phyloP scores from a whole-genome alignment of 106 monocot species.

The Gastrodia elata region DNA sequence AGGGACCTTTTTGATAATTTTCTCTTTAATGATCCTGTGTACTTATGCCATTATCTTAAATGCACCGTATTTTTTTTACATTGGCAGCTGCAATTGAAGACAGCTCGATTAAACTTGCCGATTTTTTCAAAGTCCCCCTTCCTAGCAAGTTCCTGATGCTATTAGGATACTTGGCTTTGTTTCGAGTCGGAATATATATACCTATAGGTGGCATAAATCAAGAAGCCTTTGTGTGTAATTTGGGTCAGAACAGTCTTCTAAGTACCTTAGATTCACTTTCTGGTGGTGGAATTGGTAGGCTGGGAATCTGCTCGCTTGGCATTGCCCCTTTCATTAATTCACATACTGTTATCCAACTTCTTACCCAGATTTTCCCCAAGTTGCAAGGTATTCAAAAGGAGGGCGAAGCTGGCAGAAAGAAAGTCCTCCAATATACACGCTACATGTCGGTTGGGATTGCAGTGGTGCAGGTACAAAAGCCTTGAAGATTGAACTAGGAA shows the following conservation, averaged over 20 bases:
- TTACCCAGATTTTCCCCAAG: conserved; percentile 90
- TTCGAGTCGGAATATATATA: conserved; percentile 84
- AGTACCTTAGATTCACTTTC: conserved; percentile 98
- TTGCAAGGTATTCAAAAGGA: conserved; percentile 98
- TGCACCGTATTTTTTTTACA: not conserved
- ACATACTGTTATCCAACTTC: conserved; percentile 92
- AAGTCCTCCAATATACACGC: conserved; percentile 92
- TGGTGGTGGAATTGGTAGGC: conserved; percentile 91
- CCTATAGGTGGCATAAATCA: conserved; percentile 93
- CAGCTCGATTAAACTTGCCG: conserved; percentile 87
- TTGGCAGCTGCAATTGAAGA: conserved; percentile 93
- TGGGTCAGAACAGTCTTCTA: conserved; percentile 81
- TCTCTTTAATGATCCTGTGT: no score
- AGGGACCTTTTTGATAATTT: no score
- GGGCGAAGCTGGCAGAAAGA: conserved; percentile 98
- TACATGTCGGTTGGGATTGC: conserved; percentile 98
- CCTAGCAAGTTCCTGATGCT: conserved; percentile 94
- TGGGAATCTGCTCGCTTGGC: conserved; percentile 92
- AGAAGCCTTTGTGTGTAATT: conserved; percentile 84
- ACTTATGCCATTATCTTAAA: not conserved
- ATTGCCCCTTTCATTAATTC: conserved; percentile 99
- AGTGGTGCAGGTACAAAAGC: conserved; percentile 70
- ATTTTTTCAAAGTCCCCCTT: conserved; percentile 94
- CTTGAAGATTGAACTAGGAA: not conserved
- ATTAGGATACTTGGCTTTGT: conserved; percentile 76